Percentiles rank a stretch among this genome's conserved stretches.
These are phyloP conservation scores for Rhizophora mangle DNA, from an alignment of 345 rosid genomes.

Conservation along the genomic window DNA sequence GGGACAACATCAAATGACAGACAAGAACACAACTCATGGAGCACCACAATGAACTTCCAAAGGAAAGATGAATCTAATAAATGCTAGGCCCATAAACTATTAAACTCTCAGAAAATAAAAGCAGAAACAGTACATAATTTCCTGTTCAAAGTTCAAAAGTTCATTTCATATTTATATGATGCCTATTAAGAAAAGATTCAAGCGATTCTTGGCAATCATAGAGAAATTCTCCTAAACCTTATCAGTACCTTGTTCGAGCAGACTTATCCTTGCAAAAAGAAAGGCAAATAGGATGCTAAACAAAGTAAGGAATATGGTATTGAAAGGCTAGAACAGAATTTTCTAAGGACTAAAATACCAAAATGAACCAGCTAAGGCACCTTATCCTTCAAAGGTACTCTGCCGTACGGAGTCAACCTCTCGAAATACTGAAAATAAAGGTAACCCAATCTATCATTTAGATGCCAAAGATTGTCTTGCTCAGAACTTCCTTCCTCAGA, in stretches of 20 bases:
- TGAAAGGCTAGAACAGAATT: neutral
- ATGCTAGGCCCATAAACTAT: neutral
- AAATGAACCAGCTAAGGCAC: constrained; percentile 32
- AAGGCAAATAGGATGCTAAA: neutral
- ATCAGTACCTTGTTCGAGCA: constrained; percentile 1
- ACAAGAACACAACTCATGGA: constrained; percentile 21
- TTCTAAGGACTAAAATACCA: neutral
- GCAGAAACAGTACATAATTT: constrained; percentile 10
- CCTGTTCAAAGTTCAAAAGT: constrained; percentile 34
- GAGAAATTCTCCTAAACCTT: constrained; percentile 2
- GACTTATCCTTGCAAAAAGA: constrained; percentile 5
- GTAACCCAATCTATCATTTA: constrained; percentile 70
- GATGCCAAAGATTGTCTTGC: constrained; percentile 57
- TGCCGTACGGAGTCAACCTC: constrained; percentile 84
- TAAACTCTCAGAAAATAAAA: neutral
- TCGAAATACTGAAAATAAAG: constrained; percentile 79
- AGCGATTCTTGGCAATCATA: constrained; percentile 27
- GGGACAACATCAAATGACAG: constrained; percentile 8
- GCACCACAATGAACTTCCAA: constrained; percentile 5
- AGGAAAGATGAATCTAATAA: constrained; percentile 12
- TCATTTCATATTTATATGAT: constrained; percentile 34
- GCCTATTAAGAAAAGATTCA: constrained; percentile 27
- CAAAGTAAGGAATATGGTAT: constrained; percentile 9
- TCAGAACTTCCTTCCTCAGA: constrained; percentile 90
- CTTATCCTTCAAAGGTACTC: constrained; percentile 99